phyloP scores from a whole-genome alignment of 208 protist species.

The Leptomonas pyrrhocoris region DNA sequence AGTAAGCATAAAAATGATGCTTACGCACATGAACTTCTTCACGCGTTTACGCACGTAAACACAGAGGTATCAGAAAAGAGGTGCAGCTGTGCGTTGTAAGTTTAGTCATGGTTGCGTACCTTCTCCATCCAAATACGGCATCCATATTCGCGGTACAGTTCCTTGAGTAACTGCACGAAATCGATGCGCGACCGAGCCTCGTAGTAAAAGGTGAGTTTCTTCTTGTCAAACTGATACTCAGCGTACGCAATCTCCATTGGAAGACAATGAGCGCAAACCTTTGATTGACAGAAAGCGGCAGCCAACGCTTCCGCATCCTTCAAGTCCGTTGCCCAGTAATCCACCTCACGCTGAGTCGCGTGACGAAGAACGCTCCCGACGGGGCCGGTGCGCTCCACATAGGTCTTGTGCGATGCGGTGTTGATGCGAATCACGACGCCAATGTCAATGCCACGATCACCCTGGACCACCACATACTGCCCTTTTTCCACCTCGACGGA shows the following conservation, averaged over 20 bases:
- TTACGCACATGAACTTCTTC: background rate
- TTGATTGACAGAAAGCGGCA: constrained; percentile 66
- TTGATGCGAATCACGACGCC: constrained; percentile 85
- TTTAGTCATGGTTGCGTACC: constrained; percentile 41
- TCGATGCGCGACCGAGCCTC: constrained; percentile 71
- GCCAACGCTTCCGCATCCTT: constrained; percentile 82
- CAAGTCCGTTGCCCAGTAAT: constrained; percentile 84
- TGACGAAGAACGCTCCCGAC: constrained; percentile 67
- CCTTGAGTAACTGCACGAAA: constrained; percentile 84
- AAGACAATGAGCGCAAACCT: constrained; percentile 58
- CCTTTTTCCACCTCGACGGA: constrained; percentile 59
- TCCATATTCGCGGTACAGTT: constrained; percentile 85
- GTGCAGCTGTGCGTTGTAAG: too few relatives aligned
- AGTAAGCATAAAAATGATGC: background rate
- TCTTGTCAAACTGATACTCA: constrained; percentile 93
- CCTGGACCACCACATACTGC: constrained; percentile 88
- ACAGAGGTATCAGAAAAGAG: background rate
- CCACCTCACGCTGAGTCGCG: constrained; percentile 85
- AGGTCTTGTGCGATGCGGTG: constrained; percentile 43
- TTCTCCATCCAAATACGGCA: constrained; percentile 94
- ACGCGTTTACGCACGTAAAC: background rate
- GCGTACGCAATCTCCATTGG: constrained; percentile 86
- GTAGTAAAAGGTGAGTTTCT: constrained; percentile 94
- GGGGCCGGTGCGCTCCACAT: constrained; percentile 63
- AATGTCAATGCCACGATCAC: constrained; percentile 90